Percentiles rank a stretch among this genome's conserved stretches.
phyloP scores from a whole-genome alignment of 2,329 filamentous ascomycete genomes.

The Ophiognomonia clavigignenti-juglandacearum region DNA sequence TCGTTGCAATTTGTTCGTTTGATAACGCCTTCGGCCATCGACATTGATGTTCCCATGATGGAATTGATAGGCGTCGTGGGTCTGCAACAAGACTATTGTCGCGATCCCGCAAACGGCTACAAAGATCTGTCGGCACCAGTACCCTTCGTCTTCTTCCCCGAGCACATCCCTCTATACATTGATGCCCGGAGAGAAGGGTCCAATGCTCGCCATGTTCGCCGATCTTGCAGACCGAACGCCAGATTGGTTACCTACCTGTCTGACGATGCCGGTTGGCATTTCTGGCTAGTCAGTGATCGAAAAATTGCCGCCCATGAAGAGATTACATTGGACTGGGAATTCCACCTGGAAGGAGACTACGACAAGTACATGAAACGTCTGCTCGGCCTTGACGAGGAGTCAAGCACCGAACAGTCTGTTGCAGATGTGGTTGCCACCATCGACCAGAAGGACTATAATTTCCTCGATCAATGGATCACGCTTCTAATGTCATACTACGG shows the following conservation, averaged over 20 bases:
- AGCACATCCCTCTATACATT: constrained; percentile 83
- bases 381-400: constrained; percentile 60
- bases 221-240: constrained; percentile 90
- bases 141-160: constrained; percentile 84
- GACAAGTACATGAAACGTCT: constrained; percentile 51
- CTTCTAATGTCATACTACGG: constrained; percentile 72
- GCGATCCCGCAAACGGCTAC: constrained; percentile 63
- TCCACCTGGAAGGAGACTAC: constrained; percentile 52
- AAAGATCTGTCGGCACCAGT: constrained; percentile 58
- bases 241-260: constrained; percentile 81
- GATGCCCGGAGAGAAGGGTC: constrained; percentile 88
- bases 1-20: constrained; percentile 69
- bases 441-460: constrained; percentile 55
- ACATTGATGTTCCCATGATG: constrained; percentile 53
- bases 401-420: constrained; percentile 41
- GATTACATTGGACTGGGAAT: constrained; percentile 66
- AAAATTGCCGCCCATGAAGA: constrained; percentile 63
- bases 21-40: constrained; percentile 44
- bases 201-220: constrained; percentile 78
- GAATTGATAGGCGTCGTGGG: constrained; percentile 77
- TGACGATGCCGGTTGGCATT: constrained; percentile 74
- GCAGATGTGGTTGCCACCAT: constrained; percentile 52
- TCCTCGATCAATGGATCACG: constrained; percentile 60
- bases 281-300: constrained; percentile 84
- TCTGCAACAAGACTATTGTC: constrained; percentile 68